Conservation (phyloP, 1,284 basidiomycete genomes). For the Ganoderma sp. region DNA sequence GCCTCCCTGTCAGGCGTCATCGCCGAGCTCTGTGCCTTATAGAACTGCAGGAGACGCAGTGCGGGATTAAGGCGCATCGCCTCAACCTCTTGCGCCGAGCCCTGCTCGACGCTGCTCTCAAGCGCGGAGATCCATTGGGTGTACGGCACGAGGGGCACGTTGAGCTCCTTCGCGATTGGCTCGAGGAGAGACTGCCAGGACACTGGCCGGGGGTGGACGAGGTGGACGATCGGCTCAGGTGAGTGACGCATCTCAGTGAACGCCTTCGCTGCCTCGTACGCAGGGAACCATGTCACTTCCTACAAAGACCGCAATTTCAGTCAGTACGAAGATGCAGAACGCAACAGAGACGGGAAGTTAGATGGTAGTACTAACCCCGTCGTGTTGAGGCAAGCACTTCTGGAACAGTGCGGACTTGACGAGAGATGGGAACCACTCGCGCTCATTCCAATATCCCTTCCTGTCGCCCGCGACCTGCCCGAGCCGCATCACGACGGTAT, state of each 20-base stretch:
- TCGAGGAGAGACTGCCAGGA: constrained; percentile 31
- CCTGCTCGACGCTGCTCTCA: constrained; percentile 21
- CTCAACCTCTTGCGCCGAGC: constrained; percentile 40
- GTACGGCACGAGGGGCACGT: constrained; percentile 35
- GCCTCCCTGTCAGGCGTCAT: constrained; percentile 26
- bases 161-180: constrained; percentile 30
- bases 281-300: constrained; percentile 38
- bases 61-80: constrained; percentile 39
- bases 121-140: constrained; percentile 33
- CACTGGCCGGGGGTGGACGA: constrained; percentile 39
- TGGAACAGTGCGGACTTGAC: constrained; percentile 43
- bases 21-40: constrained; percentile 19
- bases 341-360: too few relatives aligned
- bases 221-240: constrained; percentile 34
- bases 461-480: constrained; percentile 49
- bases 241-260: constrained; percentile 35
- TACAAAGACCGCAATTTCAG: background rate
- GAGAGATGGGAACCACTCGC: constrained; percentile 53
- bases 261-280: constrained; percentile 34
- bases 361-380: constrained; percentile 18
- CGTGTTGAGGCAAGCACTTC: constrained; percentile 37
- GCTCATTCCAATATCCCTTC: constrained; percentile 51
- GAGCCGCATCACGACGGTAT: constrained; percentile 45
- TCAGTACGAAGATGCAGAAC: too few relatives aligned
- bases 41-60: constrained; percentile 41